Conservation (phyloP, 1,284 basidiomycete genomes). For the Phlebopus sp. region DNA sequence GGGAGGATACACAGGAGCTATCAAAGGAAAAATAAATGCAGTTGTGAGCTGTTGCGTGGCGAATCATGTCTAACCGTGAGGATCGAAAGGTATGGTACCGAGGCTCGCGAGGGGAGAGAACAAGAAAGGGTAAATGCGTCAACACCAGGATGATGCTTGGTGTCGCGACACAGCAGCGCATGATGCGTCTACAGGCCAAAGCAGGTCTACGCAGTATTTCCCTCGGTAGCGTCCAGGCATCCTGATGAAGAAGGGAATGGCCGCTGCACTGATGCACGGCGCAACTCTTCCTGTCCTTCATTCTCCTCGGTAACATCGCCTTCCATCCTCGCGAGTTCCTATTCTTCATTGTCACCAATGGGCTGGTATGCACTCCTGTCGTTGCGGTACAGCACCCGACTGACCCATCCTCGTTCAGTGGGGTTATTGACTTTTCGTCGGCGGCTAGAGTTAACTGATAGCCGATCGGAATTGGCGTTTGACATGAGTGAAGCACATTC, state of each 20-base stretch:
- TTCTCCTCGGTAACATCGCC: conserved; percentile 19
- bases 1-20: conserved; percentile 15
- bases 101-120: conserved; percentile 5
- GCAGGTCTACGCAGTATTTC: conserved; percentile 11
- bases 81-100: conserved; percentile 25
- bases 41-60: conserved; percentile 6
- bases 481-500: conserved; percentile 62
- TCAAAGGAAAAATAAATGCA: conserved; percentile 3
- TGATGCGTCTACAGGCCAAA: conserved; percentile 1
- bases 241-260: conserved; percentile 14
- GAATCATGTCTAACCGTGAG: conserved; percentile 18
- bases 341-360: conserved; percentile 53
- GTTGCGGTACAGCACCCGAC: conserved; percentile 49
- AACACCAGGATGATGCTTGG: conserved; percentile 6
- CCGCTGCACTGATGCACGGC: conserved; percentile 12
- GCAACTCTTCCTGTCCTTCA: conserved; percentile 21
- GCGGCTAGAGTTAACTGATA: conserved; percentile 31
- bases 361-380: conserved; percentile 51
- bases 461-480: conserved; percentile 36
- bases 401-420: conserved; percentile 43
- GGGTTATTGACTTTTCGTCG: conserved; percentile 22
- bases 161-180: conserved; percentile 7
- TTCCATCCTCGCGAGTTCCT: conserved; percentile 68
- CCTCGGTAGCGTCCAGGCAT: conserved; percentile 5
- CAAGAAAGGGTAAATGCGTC: conserved; percentile 3